Evolutionary conservation across 1,284 basidiomycete species (phyloP).

Genomic region (Sanghuangporus sanghuang): DNA sequence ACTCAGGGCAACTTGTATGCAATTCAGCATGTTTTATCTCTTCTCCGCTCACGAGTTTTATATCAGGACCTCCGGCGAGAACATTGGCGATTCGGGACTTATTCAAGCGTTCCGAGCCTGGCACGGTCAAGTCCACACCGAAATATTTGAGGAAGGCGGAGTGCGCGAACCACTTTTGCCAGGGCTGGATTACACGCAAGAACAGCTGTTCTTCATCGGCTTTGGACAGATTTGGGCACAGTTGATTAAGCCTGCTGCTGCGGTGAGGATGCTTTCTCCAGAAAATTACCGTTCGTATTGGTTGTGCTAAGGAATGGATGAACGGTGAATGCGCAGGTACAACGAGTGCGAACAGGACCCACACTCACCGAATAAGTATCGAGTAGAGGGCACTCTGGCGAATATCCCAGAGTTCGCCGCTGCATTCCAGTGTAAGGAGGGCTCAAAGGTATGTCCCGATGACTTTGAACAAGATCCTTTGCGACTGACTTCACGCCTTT

Average conservation of each 20-base stretch:
- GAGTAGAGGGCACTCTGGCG: conserved; percentile 77
- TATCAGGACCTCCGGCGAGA: conserved; percentile 80
- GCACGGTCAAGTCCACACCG: conserved; percentile 59
- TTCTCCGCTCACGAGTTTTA: conserved; percentile 10
- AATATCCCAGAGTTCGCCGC: conserved; percentile 77
- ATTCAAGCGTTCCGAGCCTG: conserved; percentile 87
- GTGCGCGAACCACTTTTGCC: conserved; percentile 67
- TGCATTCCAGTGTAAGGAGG: conserved; percentile 70
- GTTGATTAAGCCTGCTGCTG: conserved; percentile 70
- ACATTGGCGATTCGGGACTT: conserved; percentile 84
- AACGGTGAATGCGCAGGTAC: conserved; percentile 44
- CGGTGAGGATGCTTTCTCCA: conserved; percentile 35
- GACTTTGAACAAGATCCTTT: neutral
- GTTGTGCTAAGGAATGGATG: conserved; percentile 21
- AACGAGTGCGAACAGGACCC: conserved; percentile 82
- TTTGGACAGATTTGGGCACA: conserved; percentile 77
- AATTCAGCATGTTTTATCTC: neutral
- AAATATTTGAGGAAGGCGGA: conserved; percentile 38
- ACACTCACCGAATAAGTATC: conserved; percentile 77
- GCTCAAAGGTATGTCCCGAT: conserved; percentile 50
- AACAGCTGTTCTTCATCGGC: conserved; percentile 89
- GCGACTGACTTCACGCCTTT: neutral
- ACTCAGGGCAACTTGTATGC: conserved; percentile 67
- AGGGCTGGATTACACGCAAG: conserved; percentile 80
- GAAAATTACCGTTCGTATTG: conserved; percentile 14